A percentile compares a stretch with the other conserved stretches of the same genome.
These are phyloP conservation scores for Eimeria praecox DNA, from an alignment of 169 alveolate genomes.

Conservation along the genomic window DNA sequence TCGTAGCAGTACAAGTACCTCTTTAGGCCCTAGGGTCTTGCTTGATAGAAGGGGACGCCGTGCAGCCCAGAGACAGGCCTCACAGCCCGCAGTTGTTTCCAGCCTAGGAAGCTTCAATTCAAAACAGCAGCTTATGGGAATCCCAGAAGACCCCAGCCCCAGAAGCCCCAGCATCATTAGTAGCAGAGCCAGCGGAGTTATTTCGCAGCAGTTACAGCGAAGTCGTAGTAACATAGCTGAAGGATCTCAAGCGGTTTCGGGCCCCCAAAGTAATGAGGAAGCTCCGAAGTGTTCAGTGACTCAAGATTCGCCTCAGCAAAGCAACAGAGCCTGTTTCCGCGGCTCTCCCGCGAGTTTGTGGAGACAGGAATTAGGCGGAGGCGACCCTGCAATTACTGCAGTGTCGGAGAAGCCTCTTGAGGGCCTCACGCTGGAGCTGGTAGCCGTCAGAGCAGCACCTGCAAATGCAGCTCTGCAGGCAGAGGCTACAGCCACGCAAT, in stretches of 20 bases:
- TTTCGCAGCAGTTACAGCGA: background rate
- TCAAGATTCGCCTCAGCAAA: background rate
- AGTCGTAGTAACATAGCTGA: background rate
- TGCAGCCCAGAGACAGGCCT: background rate
- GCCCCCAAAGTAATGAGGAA: background rate
- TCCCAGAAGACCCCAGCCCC: background rate
- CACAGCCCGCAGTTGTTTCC: constrained; percentile 5
- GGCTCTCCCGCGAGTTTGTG: background rate
- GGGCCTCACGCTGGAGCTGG: background rate
- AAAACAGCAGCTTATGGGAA: background rate
- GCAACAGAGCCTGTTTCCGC: background rate
- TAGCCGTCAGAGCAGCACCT: background rate
- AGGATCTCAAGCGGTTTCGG: background rate
- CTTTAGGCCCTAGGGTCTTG: background rate
- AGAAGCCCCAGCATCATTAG: background rate
- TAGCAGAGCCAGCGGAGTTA: background rate
- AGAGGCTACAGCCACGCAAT: background rate
- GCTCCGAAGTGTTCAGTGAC: background rate
- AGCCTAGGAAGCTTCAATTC: constrained; percentile 17
- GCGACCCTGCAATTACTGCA: background rate
- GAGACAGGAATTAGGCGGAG: background rate
- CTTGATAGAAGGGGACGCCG: background rate
- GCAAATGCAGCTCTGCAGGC: background rate
- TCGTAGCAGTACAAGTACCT: background rate
- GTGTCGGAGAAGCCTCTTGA: background rate